A percentile compares a stretch with the other conserved stretches of the same genome.
Conservation (phyloP, 78 protist species). For the Protostelium mycophagum region DNA sequence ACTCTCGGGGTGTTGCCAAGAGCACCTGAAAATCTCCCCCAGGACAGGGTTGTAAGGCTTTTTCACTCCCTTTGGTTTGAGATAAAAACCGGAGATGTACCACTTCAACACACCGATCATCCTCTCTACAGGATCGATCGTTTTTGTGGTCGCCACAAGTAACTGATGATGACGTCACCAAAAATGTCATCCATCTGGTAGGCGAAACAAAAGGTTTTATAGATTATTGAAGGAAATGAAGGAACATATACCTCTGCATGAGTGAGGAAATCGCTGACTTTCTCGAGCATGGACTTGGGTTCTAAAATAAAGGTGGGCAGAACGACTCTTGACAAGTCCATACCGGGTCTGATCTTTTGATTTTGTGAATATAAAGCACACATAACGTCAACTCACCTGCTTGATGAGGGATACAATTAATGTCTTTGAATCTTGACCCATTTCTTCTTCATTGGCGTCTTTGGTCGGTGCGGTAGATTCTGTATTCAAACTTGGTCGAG, state of each 20-base stretch:
- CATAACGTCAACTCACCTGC: neutral
- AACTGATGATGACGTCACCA: no score
- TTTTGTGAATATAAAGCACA: no score
- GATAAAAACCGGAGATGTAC: slow-evolving; percentile 84
- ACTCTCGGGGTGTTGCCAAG: slow-evolving; percentile 33
- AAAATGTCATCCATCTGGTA: no score
- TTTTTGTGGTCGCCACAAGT: neutral
- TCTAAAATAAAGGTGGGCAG: slow-evolving; percentile 93
- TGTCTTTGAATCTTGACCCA: neutral
- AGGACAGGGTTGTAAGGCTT: slow-evolving; percentile 95
- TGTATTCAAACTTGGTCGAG: neutral
- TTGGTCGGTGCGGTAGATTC: neutral
- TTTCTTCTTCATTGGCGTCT: neutral
- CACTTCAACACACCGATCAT: slow-evolving; percentile 60
- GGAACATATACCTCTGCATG: slow-evolving; percentile 19
- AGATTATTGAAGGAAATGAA: neutral
- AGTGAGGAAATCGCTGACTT: slow-evolving; percentile 45
- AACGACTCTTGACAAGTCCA: slow-evolving; percentile 80
- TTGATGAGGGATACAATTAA: neutral
- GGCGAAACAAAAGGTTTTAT: no score
- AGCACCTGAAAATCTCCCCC: slow-evolving; percentile 85
- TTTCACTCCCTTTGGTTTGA: slow-evolving; percentile 77
- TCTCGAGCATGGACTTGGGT: slow-evolving; percentile 87
- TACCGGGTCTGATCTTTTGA: slow-evolving; percentile 65
- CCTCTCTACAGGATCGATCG: slow-evolving; percentile 63